A percentile compares a stretch with the other conserved stretches of the same genome.
phyloP scores from a whole-genome alignment of 78 protist species.

The Dictyostelium discoideum region DNA sequence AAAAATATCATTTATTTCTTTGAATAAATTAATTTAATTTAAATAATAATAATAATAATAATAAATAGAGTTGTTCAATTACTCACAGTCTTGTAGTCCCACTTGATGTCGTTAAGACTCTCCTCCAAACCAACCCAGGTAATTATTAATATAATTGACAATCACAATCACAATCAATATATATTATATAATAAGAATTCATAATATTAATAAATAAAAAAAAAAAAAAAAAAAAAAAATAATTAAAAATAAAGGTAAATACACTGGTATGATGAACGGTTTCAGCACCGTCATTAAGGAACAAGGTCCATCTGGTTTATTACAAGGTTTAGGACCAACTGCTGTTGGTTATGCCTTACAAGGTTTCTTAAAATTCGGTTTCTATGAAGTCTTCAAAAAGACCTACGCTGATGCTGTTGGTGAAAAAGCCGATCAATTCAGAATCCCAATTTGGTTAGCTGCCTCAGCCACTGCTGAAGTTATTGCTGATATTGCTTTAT shows the following conservation, averaged over 20 bases:
- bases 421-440: constrained; percentile 89
- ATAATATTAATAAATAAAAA: not conserved
- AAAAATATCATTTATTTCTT: not conserved
- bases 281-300: constrained; percentile 63
- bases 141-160: constrained; percentile 9
- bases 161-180: not conserved
- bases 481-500: constrained; percentile 92
- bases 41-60: not conserved
- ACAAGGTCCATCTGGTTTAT: constrained; percentile 82
- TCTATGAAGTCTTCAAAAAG: constrained; percentile 94
- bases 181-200: too few relatives aligned
- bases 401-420: constrained; percentile 86
- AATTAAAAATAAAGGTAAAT: not conserved
- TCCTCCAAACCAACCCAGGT: constrained; percentile 73
- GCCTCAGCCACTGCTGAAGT: constrained; percentile 92
- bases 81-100: constrained; percentile 93
- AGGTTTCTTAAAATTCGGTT: constrained; percentile 93
- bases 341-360: constrained; percentile 92
- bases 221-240: not conserved
- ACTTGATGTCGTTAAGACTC: constrained; percentile 89
- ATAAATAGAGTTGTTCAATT: constrained; percentile 82
- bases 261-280: constrained; percentile 74
- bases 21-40: not conserved
- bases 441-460: constrained; percentile 84
- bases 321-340: constrained; percentile 80